Conservation (phyloP, 768 basidiomycete species). For the Boletus tomentosulus region DNA sequence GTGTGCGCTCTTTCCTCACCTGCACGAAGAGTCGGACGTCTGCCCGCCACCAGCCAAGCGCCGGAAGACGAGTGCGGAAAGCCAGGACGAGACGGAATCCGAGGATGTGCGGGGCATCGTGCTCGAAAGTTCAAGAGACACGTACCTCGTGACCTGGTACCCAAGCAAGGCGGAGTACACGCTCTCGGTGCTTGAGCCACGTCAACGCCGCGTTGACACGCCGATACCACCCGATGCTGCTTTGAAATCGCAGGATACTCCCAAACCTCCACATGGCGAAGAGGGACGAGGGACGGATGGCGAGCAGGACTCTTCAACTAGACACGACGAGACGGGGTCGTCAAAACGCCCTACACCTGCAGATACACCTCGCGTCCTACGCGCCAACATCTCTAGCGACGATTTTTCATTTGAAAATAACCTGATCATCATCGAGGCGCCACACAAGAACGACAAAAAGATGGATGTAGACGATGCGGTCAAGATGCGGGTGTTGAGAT, state of each 20-base stretch:
- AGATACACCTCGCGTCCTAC: conserved; percentile 7
- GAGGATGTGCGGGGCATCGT: conserved; percentile 20
- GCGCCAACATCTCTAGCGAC: conserved; percentile 15
- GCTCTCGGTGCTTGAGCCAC: too few relatives aligned
- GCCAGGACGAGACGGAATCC: conserved; percentile 10
- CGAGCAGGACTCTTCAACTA: too few relatives aligned
- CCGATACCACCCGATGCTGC: not conserved
- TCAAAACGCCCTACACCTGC: not conserved
- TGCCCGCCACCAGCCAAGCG: conserved; percentile 23
- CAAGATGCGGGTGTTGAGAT: too few relatives aligned
- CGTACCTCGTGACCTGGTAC: conserved; percentile 20
- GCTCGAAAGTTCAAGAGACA: conserved; percentile 22
- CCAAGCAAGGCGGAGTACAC: too few relatives aligned
- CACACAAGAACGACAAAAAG: not conserved
- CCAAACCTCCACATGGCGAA: too few relatives aligned
- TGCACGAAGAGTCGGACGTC: conserved; percentile 12
- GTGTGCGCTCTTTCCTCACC: conserved; percentile 42
- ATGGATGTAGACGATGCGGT: too few relatives aligned
- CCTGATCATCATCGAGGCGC: conserved; percentile 13
- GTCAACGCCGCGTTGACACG: too few relatives aligned
- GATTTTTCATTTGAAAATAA: conserved; percentile 24
- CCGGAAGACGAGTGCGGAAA: conserved; percentile 20
- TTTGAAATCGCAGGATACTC: conserved; percentile 7
- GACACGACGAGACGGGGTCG: too few relatives aligned
- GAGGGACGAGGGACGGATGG: not conserved